Evolutionary conservation across 2,329 filamentous ascomycete genomes (phyloP), one percentile per base, ranked within the genome.

Genomic region (Hypocrella siamensis): DNA sequence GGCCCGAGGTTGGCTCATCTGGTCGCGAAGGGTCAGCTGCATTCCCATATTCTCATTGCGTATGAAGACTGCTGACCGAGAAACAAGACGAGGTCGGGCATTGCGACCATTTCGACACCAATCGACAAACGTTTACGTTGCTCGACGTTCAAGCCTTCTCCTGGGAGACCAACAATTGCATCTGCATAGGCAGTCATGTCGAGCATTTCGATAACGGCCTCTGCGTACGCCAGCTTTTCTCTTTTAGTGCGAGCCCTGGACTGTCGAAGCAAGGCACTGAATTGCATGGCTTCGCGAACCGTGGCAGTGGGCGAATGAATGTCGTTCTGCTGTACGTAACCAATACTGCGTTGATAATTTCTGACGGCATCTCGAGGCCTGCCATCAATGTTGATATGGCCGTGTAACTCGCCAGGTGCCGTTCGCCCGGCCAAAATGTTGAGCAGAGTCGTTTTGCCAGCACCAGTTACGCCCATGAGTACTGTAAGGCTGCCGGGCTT

Each of bases 371-470:
- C 78, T 5, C 79, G 65, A 9, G 70, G 73, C 7, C 67, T 68
- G 2, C 81, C 81, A 40, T 88, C 79, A 12, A 88, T 79, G 37
- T 84, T 51, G 61, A 86, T 79, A 31, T 79, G 74, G 28, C 82
- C 82, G 14, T 58, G 60, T 17, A 88, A 79, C 3, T 79, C 75
- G 42, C 82, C 82, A 55, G 82, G 80, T 1, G 78, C 85, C 36
- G 80, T 79, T 42, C 81, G 72, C 38, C 79, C 80, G 5, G 83
- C 84, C 19, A 93, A 65, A 3, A 84, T 79, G 50, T 92, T 84
- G 6, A 92, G 61, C 3, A 93, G 65, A 0, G 83, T 90, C 0
- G 83, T 92, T 54, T 92, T 92, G 31, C 84, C 83, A 12, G 84
- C 83, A 40, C 81, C 82, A 9, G 76, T 80, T 3, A 79, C 72